phyloP scores from a whole-genome alignment of 2,329 filamentous ascomycete genomes.

The Epichloe baconii region DNA sequence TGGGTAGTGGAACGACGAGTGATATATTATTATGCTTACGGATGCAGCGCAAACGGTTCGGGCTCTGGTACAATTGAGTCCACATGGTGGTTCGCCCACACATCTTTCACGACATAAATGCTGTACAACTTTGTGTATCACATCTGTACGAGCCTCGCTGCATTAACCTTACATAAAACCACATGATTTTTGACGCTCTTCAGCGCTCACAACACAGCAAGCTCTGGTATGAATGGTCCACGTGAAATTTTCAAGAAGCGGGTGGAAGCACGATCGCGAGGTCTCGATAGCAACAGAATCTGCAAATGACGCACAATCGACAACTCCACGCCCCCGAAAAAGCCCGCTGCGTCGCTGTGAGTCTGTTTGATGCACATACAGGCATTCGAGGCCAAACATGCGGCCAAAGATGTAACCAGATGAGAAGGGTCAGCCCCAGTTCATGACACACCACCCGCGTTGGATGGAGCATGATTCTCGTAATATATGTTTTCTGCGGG shows the following conservation, averaged over 20 bases:
- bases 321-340: background rate
- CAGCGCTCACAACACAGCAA: background rate
- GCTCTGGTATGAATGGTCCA: background rate
- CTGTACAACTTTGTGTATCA: background rate
- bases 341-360: background rate
- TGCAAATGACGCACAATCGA: background rate
- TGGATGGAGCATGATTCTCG: background rate
- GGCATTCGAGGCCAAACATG: slow-evolving; percentile 1
- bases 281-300: background rate
- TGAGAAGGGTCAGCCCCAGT: background rate
- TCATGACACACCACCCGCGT: background rate
- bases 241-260: background rate
- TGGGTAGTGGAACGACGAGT: slow-evolving; percentile 2
- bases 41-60: background rate
- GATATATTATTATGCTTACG: background rate
- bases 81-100: background rate
- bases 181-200: background rate
- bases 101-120: background rate
- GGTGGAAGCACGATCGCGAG: background rate
- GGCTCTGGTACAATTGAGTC: background rate
- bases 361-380: background rate
- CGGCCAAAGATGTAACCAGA: slow-evolving; percentile 4
- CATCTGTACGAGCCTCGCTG: background rate
- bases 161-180: background rate
- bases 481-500: background rate